Conservation (phyloP, 2,329 filamentous ascomycete genomes). For the Aspergillus floridensis region DNA sequence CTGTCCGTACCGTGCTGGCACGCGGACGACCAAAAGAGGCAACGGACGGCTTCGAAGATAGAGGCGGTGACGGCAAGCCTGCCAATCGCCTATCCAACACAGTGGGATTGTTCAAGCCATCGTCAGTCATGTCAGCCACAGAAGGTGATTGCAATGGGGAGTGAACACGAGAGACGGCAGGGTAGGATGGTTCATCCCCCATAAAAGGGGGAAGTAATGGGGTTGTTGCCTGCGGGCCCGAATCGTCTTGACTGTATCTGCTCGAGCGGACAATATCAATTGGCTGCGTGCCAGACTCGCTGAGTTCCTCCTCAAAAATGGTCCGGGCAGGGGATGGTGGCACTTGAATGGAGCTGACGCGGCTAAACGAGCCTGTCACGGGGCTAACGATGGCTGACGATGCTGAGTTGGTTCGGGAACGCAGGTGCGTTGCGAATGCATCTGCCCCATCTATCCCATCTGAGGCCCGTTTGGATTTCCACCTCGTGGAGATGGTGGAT, state of each 20-base stretch:
- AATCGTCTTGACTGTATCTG: slow-evolving; percentile 49
- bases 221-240: slow-evolving; percentile 69
- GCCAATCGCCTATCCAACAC: slow-evolving; percentile 46
- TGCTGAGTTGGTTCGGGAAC: slow-evolving; percentile 44
- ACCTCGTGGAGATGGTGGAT: slow-evolving; percentile 65
- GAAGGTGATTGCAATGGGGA: slow-evolving; percentile 86
- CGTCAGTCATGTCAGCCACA: slow-evolving; percentile 59
- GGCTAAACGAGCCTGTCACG: slow-evolving; percentile 33
- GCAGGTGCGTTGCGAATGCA: slow-evolving; percentile 31
- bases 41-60: slow-evolving; percentile 74
- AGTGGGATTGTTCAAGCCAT: slow-evolving; percentile 45
- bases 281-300: slow-evolving; percentile 50
- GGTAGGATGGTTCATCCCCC: slow-evolving; percentile 52
- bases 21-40: slow-evolving; percentile 65
- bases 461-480: slow-evolving; percentile 40
- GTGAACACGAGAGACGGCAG: slow-evolving; percentile 58
- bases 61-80: slow-evolving; percentile 63
- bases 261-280: slow-evolving; percentile 56
- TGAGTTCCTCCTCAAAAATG: slow-evolving; percentile 55
- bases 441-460: slow-evolving; percentile 31
- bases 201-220: slow-evolving; percentile 82
- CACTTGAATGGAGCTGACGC: slow-evolving; percentile 51
- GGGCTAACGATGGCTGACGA: slow-evolving; percentile 41
- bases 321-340: slow-evolving; percentile 64
- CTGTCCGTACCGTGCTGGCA: slow-evolving; percentile 41